These are phyloP conservation scores for Aspergillus saccharolyticus DNA, from an alignment of 495 filamentous ascomycete species.

Conservation along the genomic window DNA sequence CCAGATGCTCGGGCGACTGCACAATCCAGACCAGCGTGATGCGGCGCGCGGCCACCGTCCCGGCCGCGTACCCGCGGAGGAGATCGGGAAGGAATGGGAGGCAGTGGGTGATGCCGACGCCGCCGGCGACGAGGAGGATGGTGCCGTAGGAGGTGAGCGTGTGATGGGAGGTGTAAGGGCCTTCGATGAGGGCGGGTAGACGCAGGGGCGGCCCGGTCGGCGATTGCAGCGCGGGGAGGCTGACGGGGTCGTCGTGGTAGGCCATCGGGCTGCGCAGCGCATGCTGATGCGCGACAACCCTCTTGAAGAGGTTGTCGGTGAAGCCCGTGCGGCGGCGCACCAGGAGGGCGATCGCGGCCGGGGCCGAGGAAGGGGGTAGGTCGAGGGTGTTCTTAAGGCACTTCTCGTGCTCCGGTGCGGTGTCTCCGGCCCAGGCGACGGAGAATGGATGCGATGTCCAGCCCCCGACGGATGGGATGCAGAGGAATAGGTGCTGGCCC, in stretches of 20 bases:
- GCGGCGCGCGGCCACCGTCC: constrained; percentile 54
- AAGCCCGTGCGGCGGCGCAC: constrained; percentile 67
- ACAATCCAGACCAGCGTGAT: constrained; percentile 51
- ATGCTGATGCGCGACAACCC: constrained; percentile 37
- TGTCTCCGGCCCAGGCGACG: constrained; percentile 31
- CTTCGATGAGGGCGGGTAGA: constrained; percentile 55
- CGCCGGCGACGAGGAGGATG: constrained; percentile 70
- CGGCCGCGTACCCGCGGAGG: constrained; percentile 53
- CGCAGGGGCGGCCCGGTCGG: neutral
- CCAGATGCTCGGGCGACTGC: constrained; percentile 66
- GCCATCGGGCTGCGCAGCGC: neutral
- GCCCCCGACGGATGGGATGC: constrained; percentile 60
- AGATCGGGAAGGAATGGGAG: constrained; percentile 65
- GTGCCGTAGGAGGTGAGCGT: constrained; percentile 66
- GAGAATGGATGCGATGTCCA: constrained; percentile 48
- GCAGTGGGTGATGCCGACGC: constrained; percentile 72
- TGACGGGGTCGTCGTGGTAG: neutral
- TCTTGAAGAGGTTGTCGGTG: constrained; percentile 55
- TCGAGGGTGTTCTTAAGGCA: neutral
- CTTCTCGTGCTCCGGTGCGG: neutral
- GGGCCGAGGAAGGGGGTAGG: neutral
- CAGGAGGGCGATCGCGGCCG: constrained; percentile 52
- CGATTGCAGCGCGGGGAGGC: neutral
- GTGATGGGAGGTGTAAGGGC: constrained; percentile 63
- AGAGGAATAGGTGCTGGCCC: constrained; percentile 66